Evolutionary conservation across 805 yeast genomes (phyloP).

Genomic region (Sungouiozyma ichnusensis): DNA sequence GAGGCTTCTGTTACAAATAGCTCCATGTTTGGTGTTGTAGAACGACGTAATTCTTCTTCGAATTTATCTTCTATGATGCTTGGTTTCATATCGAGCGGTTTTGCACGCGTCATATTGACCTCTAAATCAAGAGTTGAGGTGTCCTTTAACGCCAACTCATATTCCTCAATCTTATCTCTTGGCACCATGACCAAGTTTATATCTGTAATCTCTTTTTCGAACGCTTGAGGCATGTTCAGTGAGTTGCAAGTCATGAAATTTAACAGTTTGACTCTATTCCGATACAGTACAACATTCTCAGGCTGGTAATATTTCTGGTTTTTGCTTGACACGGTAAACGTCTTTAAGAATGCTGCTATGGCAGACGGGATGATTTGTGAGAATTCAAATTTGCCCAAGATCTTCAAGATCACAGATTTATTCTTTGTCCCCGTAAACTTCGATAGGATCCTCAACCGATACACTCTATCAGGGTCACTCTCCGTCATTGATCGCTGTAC

Average conservation of each 20-base stretch:
- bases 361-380: constrained; percentile 21
- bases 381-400: constrained; percentile 20
- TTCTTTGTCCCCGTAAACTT: constrained; percentile 21
- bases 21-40: neutral
- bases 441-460: constrained; percentile 20
- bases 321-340: constrained; percentile 12
- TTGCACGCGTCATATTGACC: neutral
- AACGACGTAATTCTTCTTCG: constrained; percentile 13
- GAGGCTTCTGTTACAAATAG: neutral
- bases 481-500: neutral
- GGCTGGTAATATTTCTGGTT: constrained; percentile 11
- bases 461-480: constrained; percentile 12
- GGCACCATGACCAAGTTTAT: constrained; percentile 17
- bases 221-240: constrained; percentile 16
- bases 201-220: constrained; percentile 16
- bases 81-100: neutral
- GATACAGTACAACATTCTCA: constrained; percentile 19
- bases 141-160: neutral
- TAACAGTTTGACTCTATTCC: constrained; percentile 20
- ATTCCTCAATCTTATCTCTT: constrained; percentile 5
- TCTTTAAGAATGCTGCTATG: constrained; percentile 15
- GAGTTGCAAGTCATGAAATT: constrained; percentile 27
- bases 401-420: constrained; percentile 21
- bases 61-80: constrained; percentile 10
- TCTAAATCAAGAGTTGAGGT: neutral